These are phyloP conservation scores for Aspergillus calidoustus DNA, from an alignment of 2,329 filamentous ascomycete species.

Conservation along the genomic window DNA sequence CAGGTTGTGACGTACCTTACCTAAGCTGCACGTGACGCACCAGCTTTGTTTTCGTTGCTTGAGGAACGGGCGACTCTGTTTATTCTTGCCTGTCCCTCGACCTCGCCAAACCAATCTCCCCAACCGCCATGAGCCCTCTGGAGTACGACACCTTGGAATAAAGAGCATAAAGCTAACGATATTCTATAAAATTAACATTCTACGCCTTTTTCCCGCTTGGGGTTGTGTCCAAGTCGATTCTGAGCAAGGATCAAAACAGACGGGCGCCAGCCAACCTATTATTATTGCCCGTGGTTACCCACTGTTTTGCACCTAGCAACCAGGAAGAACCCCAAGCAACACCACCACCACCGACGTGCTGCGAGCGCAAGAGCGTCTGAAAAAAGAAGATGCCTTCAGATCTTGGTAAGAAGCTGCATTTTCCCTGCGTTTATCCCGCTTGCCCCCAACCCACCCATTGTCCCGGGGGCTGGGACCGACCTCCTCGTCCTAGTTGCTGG, in stretches of 20 bases:
- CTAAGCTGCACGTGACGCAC: constrained; percentile 37
- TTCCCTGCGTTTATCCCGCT: constrained; percentile 17
- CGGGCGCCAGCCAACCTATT: constrained; percentile 17
- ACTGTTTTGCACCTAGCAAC: constrained; percentile 30
- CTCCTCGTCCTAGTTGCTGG: not conserved
- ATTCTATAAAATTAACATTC: not conserved
- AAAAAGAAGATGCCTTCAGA: constrained; percentile 37
- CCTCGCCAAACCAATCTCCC: constrained; percentile 22
- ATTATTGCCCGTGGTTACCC: constrained; percentile 35
- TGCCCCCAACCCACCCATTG: constrained; percentile 2
- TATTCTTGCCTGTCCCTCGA: constrained; percentile 35
- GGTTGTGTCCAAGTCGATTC: constrained; percentile 24
- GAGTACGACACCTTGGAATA: constrained; percentile 24
- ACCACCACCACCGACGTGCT: constrained; percentile 18
- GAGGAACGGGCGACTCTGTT: constrained; percentile 47
- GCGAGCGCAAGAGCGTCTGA: constrained; percentile 23
- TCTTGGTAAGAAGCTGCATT: constrained; percentile 35
- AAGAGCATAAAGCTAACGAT: not conserved
- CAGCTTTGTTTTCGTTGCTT: constrained; percentile 46
- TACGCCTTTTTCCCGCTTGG: constrained; percentile 3
- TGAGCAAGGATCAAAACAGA: constrained; percentile 34
- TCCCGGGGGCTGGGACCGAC: not conserved
- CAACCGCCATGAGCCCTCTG: constrained; percentile 30
- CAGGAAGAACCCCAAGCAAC: constrained; percentile 24
- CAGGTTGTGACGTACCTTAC: constrained; percentile 27